Conservation (phyloP, 2,329 filamentous ascomycete species). For the Simplicillium aogashimaense region DNA sequence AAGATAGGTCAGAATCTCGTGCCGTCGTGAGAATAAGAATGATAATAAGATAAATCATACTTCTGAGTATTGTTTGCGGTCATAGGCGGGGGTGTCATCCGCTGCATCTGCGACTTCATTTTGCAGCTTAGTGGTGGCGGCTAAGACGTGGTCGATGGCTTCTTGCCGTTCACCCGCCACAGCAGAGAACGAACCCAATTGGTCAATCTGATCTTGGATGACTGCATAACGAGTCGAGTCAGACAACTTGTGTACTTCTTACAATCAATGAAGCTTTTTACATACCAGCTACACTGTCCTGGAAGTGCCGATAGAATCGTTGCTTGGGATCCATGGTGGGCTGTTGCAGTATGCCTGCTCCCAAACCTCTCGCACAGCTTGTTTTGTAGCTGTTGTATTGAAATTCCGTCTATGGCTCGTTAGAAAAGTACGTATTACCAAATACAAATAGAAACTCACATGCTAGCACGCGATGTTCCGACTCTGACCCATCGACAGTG, state of each 20-base stretch:
- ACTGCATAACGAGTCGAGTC: constrained; percentile 33
- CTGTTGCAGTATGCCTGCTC: not conserved
- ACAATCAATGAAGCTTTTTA: not conserved
- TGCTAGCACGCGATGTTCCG: too few species aligned
- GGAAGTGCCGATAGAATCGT: constrained; percentile 77
- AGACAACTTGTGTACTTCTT: not conserved
- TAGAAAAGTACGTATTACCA: too few species aligned
- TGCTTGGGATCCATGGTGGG: constrained; percentile 46
- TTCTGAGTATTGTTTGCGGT: constrained; percentile 77
- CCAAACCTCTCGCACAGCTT: too few species aligned
- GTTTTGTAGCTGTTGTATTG: too few species aligned
- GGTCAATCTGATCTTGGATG: constrained; percentile 66
- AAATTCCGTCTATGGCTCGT: too few species aligned
- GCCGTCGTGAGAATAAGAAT: too few species aligned
- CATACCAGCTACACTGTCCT: constrained; percentile 62
- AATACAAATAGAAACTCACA: too few species aligned
- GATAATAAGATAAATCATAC: constrained; percentile 42
- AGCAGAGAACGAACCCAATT: constrained; percentile 51
- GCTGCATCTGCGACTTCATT: constrained; percentile 78
- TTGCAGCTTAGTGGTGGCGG: constrained; percentile 69
- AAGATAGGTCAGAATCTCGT: not conserved
- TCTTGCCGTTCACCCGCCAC: constrained; percentile 67
- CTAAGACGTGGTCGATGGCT: constrained; percentile 70
- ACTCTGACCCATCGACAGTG: too few species aligned
- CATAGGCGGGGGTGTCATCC: constrained; percentile 76